Evolutionary conservation across 345 rosid genomes (phyloP), one percentile per base, ranked within the genome.

Genomic region (Salix viminalis): DNA sequence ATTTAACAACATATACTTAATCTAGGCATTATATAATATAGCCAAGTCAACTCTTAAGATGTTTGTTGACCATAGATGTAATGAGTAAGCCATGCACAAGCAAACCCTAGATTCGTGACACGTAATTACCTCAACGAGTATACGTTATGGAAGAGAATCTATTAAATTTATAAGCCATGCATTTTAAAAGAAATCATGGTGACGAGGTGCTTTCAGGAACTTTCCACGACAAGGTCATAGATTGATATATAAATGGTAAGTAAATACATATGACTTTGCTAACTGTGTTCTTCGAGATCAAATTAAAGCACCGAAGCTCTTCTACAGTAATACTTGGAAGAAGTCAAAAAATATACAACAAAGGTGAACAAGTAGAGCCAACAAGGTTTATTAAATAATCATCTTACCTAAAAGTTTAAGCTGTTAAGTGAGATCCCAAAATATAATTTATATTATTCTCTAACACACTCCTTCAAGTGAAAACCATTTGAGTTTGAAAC

Each of bases 11-110:
- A n/a, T 13, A 48, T 28, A 23, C 24, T 44, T 36, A 36, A 37
- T 6, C 13, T 4, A 12, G 26, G 16, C 24, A 4, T 69, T 39
- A 28, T 30, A 64, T 58, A 46, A 70, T n/a, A 18, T 41, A 52
- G 9, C 13, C 0, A 65, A 68, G 90, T 86, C 90, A 88, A 83
- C 86, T 84, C 36, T 74, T 18, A 50, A 65, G 77, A 65, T 5
- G 39, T n/a, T 50, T n/a, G 32, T 32, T 81, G 74, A 46, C 72
- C 28, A 9, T 73, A 41, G 23, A 14, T 6, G 71, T 62, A 80
- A 69, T 56, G 30, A 83, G 80, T 46, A 85, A 81, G 79, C 72
- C 66, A 66, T 81, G 84, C 75, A 80, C 82, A 84, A 84, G 83
- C 79, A 82, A 74, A 71, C 83, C 83, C 74, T 67, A 70, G 72